Conservation (phyloP, 2,329 filamentous ascomycete species). For the Fusarium hostae region DNA sequence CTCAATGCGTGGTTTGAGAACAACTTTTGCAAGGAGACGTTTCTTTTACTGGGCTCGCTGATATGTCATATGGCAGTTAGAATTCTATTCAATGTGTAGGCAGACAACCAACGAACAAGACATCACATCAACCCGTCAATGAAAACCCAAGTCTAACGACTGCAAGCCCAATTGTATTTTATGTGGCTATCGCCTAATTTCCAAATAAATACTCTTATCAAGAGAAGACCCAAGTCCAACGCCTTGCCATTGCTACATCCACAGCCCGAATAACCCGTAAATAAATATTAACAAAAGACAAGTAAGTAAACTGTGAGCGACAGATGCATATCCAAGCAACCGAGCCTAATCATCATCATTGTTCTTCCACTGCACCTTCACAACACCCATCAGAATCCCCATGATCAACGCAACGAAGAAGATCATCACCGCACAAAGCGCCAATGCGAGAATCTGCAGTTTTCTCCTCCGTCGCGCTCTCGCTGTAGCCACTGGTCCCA, state of each 20-base stretch:
- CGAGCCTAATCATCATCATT: constrained; percentile 14
- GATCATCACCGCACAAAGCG: constrained; percentile 35
- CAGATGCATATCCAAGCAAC: neutral
- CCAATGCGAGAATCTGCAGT: constrained; percentile 38
- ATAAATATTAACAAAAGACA: constrained; percentile 3
- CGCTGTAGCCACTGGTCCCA: constrained; percentile 40
- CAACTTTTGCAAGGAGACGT: neutral
- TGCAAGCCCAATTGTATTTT: neutral
- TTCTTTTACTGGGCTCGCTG: neutral
- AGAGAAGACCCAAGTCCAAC: neutral
- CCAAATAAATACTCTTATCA: neutral
- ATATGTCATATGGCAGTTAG: neutral
- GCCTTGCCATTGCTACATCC: constrained; percentile 14
- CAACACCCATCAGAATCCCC: constrained; percentile 43
- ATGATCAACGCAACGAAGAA: constrained; percentile 43
- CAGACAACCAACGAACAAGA: neutral
- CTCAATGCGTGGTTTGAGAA: neutral
- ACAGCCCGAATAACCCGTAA: neutral
- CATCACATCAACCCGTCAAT: neutral
- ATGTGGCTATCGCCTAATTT: neutral
- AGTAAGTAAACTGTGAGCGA: neutral
- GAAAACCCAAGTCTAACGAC: too few relatives aligned
- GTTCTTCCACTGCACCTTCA: constrained; percentile 37
- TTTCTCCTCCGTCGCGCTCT: constrained; percentile 36
- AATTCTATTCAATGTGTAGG: accelerated